A percentile compares a stretch with the other conserved stretches of the same genome.
Evolutionary conservation across 73 alveolate genomes (phyloP).

Genomic region (Tetrahymena borealis): DNA sequence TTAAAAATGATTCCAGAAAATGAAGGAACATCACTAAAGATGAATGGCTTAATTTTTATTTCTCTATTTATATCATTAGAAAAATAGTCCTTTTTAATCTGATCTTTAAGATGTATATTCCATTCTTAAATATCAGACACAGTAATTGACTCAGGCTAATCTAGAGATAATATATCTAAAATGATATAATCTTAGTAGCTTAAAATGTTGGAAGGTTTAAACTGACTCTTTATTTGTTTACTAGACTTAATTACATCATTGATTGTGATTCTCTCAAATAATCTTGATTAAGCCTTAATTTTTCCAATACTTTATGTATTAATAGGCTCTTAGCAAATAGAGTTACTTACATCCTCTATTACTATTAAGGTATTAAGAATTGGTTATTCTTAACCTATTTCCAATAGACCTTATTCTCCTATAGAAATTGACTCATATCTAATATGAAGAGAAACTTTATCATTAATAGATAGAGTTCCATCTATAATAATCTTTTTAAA

Average conservation of each 20-base stretch:
- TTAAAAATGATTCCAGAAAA: neutral
- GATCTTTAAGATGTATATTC: neutral
- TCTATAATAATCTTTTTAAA: neutral
- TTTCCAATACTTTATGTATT: neutral
- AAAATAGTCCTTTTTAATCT: neutral
- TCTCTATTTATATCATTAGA: neutral
- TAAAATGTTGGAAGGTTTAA: neutral
- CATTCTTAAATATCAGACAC: neutral
- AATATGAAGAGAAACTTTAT: neutral
- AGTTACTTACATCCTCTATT: neutral
- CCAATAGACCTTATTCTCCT: neutral
- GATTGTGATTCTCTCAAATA: neutral
- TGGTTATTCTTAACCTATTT: neutral
- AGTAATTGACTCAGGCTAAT: neutral
- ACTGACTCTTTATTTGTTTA: neutral
- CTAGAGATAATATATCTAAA: neutral
- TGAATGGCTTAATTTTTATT: neutral
- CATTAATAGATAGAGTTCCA: neutral
- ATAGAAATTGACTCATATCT: neutral
- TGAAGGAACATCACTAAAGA: neutral
- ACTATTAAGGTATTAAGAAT: neutral
- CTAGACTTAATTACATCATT: neutral
- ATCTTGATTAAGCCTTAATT: neutral
- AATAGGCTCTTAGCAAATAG: neutral
- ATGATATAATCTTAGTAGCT: neutral